These are phyloP conservation scores for Yarrowia galli DNA, from an alignment of 1,139 yeast genomes.

Conservation along the genomic window DNA sequence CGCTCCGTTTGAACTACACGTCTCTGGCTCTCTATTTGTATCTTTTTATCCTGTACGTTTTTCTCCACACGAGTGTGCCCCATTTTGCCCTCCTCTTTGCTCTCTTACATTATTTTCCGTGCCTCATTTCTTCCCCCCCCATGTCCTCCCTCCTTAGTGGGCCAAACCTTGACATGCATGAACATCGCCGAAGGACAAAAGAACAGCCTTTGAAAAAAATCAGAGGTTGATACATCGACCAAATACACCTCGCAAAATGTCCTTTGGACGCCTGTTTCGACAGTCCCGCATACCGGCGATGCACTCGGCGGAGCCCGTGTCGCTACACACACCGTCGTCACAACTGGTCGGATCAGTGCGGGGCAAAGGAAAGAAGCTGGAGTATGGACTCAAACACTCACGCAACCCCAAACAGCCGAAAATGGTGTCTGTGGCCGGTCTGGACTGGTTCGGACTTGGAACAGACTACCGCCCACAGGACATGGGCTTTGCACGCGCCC, in stretches of 20 bases:
- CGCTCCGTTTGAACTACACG: too few relatives aligned
- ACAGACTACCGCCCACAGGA: constrained; percentile 28
- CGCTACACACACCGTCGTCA: background rate
- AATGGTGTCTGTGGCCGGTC: constrained; percentile 15
- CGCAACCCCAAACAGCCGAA: constrained; percentile 24
- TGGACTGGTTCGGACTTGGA: constrained; percentile 28
- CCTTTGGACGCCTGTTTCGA: constrained; percentile 37
- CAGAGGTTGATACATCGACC: background rate
- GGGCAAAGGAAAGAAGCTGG: constrained; percentile 24
- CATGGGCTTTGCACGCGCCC: constrained; percentile 16
- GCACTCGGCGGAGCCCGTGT: background rate
- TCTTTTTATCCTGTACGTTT: too few relatives aligned
- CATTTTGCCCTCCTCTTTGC: background rate
- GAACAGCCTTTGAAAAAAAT: background rate
- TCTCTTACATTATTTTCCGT: background rate
- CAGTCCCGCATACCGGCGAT: constrained; percentile 33
- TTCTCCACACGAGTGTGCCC: background rate
- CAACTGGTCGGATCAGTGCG: constrained; percentile 12
- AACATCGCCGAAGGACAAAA: constrained; percentile 24
- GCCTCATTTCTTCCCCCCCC: constrained; percentile 29
- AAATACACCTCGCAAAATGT: constrained; percentile 1
- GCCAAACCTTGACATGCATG: constrained; percentile 34
- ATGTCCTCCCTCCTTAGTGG: constrained; percentile 33
- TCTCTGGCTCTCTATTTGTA: too few relatives aligned
- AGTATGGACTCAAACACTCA: constrained; percentile 24